A percentile compares a stretch with the other conserved stretches of the same genome.
Evolutionary conservation across 1,139 yeast species (phyloP).

Genomic region (Wickerhamomyces sp.): DNA sequence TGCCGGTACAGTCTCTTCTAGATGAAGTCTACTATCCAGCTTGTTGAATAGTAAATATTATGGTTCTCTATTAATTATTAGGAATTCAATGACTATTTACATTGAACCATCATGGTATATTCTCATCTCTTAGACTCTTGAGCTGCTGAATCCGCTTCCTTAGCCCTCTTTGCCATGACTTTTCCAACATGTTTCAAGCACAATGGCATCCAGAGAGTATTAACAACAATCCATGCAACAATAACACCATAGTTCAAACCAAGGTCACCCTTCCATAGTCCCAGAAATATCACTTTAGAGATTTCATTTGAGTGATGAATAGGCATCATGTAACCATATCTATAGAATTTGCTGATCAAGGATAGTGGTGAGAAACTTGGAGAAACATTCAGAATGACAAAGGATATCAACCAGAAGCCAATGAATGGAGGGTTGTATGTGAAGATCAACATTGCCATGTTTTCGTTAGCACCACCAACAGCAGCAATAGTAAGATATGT

Average conservation of each 20-base stretch:
- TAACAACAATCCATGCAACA: constrained; percentile 52
- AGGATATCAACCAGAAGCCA: constrained; percentile 59
- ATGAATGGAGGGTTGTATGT: constrained; percentile 43
- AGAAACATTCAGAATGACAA: constrained; percentile 56
- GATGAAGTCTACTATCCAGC: too few species aligned
- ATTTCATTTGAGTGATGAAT: constrained; percentile 55
- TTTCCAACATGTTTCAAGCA: constrained; percentile 30
- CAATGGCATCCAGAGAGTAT: constrained; percentile 41
- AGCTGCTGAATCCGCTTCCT: constrained; percentile 18
- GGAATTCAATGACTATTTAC: too few species aligned
- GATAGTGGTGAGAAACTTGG: constrained; percentile 59
- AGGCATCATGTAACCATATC: constrained; percentile 65
- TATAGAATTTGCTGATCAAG: constrained; percentile 46
- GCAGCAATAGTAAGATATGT: constrained; percentile 57
- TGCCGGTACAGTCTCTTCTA: too few species aligned
- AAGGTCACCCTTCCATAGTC: constrained; percentile 49
- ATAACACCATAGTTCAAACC: constrained; percentile 58
- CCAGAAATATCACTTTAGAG: constrained; percentile 50
- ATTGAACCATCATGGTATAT: too few species aligned
- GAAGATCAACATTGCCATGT: constrained; percentile 43
- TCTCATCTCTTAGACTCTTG: not conserved
- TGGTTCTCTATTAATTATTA: too few species aligned
- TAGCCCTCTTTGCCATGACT: constrained; percentile 27
- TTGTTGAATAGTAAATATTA: too few species aligned
- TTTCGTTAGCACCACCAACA: constrained; percentile 61